phyloP scores from a whole-genome alignment of 352 stramenopile genomes.

The Phytophthora pini region DNA sequence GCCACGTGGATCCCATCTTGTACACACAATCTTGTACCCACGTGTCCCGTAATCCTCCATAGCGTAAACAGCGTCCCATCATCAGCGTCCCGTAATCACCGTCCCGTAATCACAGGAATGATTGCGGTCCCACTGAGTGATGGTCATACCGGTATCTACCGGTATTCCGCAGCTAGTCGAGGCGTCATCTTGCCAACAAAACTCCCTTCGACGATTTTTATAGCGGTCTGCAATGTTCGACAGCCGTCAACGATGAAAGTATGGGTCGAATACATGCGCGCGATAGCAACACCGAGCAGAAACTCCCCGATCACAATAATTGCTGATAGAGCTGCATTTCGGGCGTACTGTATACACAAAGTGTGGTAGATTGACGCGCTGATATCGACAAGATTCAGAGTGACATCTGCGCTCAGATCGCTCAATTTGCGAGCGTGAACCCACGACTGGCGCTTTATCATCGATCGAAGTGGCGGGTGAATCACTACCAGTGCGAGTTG shows the following conservation, averaged over 20 bases:
- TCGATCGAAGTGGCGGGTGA: constrained; percentile 32
- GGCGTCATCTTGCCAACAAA: no score
- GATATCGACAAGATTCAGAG: constrained; percentile 51
- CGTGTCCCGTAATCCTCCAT: no score
- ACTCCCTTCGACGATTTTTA: constrained; percentile 42
- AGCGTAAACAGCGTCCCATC: no score
- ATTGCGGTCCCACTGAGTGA: no score
- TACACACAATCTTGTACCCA: no score
- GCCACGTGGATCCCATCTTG: no score
- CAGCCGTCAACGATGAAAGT: constrained; percentile 35
- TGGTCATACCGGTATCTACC: no score
- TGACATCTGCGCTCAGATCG: constrained; percentile 53
- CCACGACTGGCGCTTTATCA: constrained; percentile 39
- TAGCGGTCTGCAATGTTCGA: constrained; percentile 31
- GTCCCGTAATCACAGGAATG: no score
- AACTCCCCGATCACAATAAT: constrained; percentile 37
- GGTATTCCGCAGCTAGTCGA: no score
- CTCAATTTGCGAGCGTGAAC: constrained; percentile 38
- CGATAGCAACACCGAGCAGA: constrained; percentile 30
- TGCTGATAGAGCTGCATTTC: constrained; percentile 8
- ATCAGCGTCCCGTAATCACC: no score
- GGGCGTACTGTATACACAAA: constrained; percentile 33
- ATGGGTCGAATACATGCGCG: constrained; percentile 33
- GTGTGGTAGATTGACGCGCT: constrained; percentile 40
- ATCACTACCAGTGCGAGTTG: constrained; percentile 36